Evolutionary conservation across 495 filamentous ascomycete genomes (phyloP).

Genomic region (Emericellopsis terricola): DNA sequence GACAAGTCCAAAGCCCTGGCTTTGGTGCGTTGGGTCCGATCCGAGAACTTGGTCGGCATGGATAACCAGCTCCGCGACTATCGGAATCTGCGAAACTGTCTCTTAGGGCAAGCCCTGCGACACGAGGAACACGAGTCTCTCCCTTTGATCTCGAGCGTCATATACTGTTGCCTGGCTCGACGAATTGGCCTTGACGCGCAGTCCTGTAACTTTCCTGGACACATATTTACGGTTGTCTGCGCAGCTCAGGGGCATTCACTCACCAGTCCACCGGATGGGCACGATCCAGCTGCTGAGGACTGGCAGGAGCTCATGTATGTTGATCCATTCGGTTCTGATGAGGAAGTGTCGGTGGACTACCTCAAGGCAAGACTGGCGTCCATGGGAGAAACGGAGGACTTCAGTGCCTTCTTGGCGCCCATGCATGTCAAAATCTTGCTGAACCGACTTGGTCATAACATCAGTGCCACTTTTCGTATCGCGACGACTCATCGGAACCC

Average conservation of each 20-base stretch:
- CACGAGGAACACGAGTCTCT: slow-evolving; percentile 51
- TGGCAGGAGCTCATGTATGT: slow-evolving; percentile 52
- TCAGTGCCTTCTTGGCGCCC: slow-evolving; percentile 37
- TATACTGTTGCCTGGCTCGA: slow-evolving; percentile 22
- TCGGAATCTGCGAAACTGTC: slow-evolving; percentile 64
- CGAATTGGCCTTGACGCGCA: slow-evolving; percentile 50
- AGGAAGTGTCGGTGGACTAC: slow-evolving; percentile 41
- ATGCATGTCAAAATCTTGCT: slow-evolving; percentile 47
- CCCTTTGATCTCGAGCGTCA: slow-evolving; percentile 57
- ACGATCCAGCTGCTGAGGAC: no score
- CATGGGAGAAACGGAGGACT: slow-evolving; percentile 39
- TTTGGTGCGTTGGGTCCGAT: slow-evolving; percentile 46
- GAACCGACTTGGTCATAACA: slow-evolving; percentile 63
- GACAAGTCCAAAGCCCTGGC: slow-evolving; percentile 47
- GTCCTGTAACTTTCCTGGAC: slow-evolving; percentile 60
- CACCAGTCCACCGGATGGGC: no score
- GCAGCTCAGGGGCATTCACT: no score
- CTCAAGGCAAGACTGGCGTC: slow-evolving; percentile 41
- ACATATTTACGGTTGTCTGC: slow-evolving; percentile 58
- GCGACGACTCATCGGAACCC: slow-evolving; percentile 8
- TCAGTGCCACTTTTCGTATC: slow-evolving; percentile 32
- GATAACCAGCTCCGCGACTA: slow-evolving; percentile 39
- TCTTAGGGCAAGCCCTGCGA: slow-evolving; percentile 61
- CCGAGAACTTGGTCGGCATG: slow-evolving; percentile 51
- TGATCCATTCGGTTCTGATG: slow-evolving; percentile 58